phyloP scores from a whole-genome alignment of 305 asterid species.

The Fraxinus nigra region DNA sequence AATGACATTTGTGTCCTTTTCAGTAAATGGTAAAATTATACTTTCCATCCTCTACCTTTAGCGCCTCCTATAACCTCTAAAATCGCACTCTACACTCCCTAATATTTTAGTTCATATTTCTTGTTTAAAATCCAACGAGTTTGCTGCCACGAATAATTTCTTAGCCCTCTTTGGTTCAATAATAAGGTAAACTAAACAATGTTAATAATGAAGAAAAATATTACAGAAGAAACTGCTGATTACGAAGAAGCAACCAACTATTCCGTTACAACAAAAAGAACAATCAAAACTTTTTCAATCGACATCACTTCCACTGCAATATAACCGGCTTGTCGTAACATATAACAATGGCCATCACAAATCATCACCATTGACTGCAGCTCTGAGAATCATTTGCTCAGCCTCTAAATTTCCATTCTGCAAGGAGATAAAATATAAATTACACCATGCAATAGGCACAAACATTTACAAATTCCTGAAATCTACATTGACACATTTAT shows the following conservation, averaged over 20 bases:
- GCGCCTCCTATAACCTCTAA: not conserved
- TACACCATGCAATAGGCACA: not conserved
- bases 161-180: not conserved
- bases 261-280: not conserved
- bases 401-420: constrained; percentile 51
- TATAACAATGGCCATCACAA: constrained; percentile 31
- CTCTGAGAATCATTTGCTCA: constrained; percentile 40
- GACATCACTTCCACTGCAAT: not conserved
- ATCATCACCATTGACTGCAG: constrained; percentile 41
- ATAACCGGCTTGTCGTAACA: constrained; percentile 23
- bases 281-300: not conserved
- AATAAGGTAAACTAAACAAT: not conserved
- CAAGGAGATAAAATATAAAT: not conserved
- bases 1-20: not conserved
- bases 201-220: not conserved
- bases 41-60: not conserved
- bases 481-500: not conserved
- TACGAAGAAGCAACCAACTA: constrained; percentile 14
- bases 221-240: constrained; percentile 8
- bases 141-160: constrained; percentile 36
- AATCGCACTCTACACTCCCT: not conserved
- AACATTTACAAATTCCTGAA: not conserved
- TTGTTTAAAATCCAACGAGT: not conserved
- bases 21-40: not conserved
- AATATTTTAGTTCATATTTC: not conserved